A percentile compares a stretch with the other conserved stretches of the same genome.
These are phyloP conservation scores for Acephala macrosclerotiorum DNA, from an alignment of 2,329 filamentous ascomycete species.

Conservation along the genomic window DNA sequence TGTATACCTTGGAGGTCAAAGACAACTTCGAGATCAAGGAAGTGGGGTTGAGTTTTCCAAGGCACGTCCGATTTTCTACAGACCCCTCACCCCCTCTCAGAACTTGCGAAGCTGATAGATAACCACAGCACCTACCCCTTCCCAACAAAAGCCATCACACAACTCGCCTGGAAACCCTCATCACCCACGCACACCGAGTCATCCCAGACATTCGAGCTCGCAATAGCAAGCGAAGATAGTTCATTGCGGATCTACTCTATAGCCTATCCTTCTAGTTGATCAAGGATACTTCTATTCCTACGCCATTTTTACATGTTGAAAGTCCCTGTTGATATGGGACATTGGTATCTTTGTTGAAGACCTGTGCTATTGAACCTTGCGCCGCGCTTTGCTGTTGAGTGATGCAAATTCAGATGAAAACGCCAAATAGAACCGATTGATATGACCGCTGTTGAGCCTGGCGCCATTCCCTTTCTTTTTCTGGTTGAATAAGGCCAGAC, in stretches of 20 bases:
- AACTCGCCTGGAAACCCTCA: conserved; percentile 70
- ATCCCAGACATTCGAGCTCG: conserved; percentile 36
- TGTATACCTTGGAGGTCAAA: conserved; percentile 37
- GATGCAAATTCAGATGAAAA: not conserved
- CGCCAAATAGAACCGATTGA: too few species aligned
- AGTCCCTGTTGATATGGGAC: not conserved
- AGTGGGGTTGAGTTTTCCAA: conserved; percentile 27
- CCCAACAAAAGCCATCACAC: conserved; percentile 47
- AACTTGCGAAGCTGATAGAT: conserved; percentile 19
- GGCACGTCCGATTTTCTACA: conserved; percentile 37
- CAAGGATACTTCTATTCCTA: not conserved
- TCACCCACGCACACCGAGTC: conserved; percentile 41
- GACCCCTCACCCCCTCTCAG: too few species aligned
- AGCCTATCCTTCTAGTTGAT: conserved; percentile 26
- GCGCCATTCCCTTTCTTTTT: not conserved
- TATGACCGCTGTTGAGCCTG: conserved; percentile 6
- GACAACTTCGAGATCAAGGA: conserved; percentile 41
- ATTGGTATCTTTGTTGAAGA: not conserved
- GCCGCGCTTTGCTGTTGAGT: not conserved
- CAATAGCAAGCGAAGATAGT: conserved; percentile 60
- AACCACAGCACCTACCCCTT: conserved; percentile 54
- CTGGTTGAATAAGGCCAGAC: conserved; percentile 17
- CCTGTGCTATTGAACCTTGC: not conserved
- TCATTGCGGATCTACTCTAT: conserved; percentile 64
- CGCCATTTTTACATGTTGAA: not conserved